Evolutionary conservation across 148 eudicot genomes (phyloP).

Genomic region (Rhododendron kiyosumense): DNA sequence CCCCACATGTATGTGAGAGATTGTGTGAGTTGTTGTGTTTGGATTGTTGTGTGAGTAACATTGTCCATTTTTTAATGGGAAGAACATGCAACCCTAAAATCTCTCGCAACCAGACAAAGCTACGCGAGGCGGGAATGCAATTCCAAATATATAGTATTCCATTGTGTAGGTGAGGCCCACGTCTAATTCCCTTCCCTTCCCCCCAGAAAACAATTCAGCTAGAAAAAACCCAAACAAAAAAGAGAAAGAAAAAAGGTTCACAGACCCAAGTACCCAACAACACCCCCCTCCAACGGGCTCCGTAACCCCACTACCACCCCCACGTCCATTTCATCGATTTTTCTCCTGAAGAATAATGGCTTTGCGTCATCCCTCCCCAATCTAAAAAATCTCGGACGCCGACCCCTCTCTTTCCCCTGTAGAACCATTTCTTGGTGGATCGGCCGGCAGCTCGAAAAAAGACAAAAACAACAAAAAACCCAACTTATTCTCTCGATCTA

Average conservation of each 20-base stretch:
- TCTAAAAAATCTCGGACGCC: background rate
- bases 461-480: too few relatives aligned
- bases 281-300: background rate
- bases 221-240: background rate
- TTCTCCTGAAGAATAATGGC: background rate
- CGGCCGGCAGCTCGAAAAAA: background rate
- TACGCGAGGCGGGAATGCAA: constrained; percentile 6
- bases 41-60: too few relatives aligned
- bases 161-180: background rate
- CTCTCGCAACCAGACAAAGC: background rate
- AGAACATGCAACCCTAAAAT: background rate
- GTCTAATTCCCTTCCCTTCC: background rate
- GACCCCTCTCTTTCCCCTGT: too few relatives aligned
- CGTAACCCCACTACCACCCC: background rate
- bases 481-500: background rate
- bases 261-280: background rate
- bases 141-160: background rate
- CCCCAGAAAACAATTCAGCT: background rate
- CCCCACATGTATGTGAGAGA: too few relatives aligned
- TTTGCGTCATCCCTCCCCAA: background rate
- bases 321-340: background rate
- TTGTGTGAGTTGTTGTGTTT: too few relatives aligned
- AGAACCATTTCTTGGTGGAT: background rate
- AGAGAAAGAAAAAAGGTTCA: too few relatives aligned
- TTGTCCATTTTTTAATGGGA: too few relatives aligned